These are phyloP conservation scores for Copromyces sp. DNA, from an alignment of 495 filamentous ascomycete species.

Conservation along the genomic window DNA sequence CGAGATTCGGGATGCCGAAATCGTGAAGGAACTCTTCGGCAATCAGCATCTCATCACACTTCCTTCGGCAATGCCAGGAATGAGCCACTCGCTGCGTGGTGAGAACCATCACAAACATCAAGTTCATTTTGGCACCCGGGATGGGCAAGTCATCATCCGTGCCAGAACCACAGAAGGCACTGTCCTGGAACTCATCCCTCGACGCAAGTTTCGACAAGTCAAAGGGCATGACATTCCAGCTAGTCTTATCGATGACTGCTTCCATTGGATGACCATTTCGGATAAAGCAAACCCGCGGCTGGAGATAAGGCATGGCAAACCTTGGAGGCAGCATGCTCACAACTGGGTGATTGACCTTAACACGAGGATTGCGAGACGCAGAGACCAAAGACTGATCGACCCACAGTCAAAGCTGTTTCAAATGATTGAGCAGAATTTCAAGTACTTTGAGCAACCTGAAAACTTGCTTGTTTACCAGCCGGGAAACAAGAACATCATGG, in stretches of 20 bases:
- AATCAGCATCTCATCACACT: neutral
- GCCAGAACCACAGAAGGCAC: neutral
- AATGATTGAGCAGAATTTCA: neutral
- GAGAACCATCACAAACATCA: neutral
- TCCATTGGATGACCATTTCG: conserved; percentile 1
- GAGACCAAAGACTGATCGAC: neutral
- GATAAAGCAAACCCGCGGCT: neutral
- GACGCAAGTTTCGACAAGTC: neutral
- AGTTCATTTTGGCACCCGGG: neutral
- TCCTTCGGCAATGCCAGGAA: neutral
- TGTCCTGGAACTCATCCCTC: neutral
- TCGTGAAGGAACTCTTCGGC: neutral
- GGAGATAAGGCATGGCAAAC: neutral
- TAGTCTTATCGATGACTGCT: neutral
- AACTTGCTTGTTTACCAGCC: neutral
- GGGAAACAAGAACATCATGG: neutral
- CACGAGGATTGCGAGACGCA: neutral
- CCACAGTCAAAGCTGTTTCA: neutral
- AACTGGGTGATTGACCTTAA: conserved; percentile 1
- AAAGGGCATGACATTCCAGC: neutral
- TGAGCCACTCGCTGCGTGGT: neutral
- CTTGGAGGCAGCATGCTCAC: neutral
- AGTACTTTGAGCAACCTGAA: neutral
- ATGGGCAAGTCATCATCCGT: neutral
- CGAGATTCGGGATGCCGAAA: neutral